These are phyloP conservation scores for Neoscytalidium dimidiatum DNA, from an alignment of 2,329 filamentous ascomycete species.

Conservation along the genomic window DNA sequence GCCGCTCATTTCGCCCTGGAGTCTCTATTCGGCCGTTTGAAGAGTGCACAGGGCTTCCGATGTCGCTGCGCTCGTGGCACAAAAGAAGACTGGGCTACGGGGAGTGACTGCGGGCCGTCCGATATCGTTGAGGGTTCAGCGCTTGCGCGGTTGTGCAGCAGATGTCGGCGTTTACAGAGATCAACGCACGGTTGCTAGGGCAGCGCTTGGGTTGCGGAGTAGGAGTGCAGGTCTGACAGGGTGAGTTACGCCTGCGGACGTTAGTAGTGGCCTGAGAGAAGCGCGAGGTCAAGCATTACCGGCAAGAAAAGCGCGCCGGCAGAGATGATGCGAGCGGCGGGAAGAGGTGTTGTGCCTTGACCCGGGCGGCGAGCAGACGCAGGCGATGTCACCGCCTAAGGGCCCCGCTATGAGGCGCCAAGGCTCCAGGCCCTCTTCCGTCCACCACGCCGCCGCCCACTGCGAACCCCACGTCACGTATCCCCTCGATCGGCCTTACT, in stretches of 20 bases:
- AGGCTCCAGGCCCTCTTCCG: conserved; percentile 3
- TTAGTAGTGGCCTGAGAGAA: background rate
- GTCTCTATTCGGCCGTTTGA: conserved; percentile 14
- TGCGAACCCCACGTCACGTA: background rate
- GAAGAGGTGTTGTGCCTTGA: conserved; percentile 9
- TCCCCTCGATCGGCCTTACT: background rate
- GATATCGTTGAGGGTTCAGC: background rate
- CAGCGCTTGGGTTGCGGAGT: background rate
- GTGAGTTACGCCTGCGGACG: background rate
- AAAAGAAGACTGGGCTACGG: background rate
- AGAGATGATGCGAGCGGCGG: background rate
- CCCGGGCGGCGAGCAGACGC: conserved; percentile 5
- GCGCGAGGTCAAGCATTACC: background rate
- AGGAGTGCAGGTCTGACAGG: background rate
- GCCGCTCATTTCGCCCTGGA: conserved; percentile 72
- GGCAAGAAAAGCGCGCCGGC: background rate
- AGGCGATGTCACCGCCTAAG: background rate
- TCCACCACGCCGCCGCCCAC: background rate
- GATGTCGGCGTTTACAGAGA: conserved; percentile 8
- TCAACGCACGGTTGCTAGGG: conserved; percentile 5
- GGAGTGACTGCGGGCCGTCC: background rate
- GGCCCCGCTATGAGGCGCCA: background rate
- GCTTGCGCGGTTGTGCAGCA: background rate
- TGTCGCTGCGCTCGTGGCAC: background rate
- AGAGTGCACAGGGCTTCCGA: background rate